Evolutionary conservation across 2,329 filamentous ascomycete genomes (phyloP), one percentile per base, ranked within the genome.

Genomic region (Beauveria pseudobassiana): DNA sequence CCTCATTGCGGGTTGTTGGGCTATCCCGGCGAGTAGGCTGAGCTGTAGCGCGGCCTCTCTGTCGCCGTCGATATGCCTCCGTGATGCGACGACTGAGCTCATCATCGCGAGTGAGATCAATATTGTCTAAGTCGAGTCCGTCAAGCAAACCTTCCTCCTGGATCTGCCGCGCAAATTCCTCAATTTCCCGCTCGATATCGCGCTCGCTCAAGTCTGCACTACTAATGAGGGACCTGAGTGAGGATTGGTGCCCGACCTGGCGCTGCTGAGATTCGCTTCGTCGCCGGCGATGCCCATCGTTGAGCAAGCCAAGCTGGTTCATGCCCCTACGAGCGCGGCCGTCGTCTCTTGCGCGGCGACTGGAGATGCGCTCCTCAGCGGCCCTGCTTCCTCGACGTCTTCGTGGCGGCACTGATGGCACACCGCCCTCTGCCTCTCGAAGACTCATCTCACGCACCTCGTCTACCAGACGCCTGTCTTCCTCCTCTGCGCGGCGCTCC

Each of bases 31-130:
- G 71, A n/a, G 30, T 64, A 48, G 65, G 70, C 70, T 67, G 76
- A 76, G 64, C 73, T 14, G 82, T 79, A n/a, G 78, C 71, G 63
- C 84, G 77, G 64, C 87, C 85, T 49, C 81, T 83, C 69, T 96
- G 91, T 34, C 91, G 82, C 64, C 90, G 83, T 62, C 90, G 81
- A 70, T 96, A 96, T 2, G 91, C 91, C 69, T 96, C 90, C 2
- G 92, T 93, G 67, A 98, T 96, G 63, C 89, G 87, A 69, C 93
- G 89, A 65, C 90, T 96, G 18, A 98, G 85, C 69, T 96, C 91
- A 69, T 97, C 92, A 70, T 97, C 91, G 69, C 92, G 90, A 54
- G 80, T 85, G 18, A 91, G 81, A 64, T 93, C 92, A 59, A 97
- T 86, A 65, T 93, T 93, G 68, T 95, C 90, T 61, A 97, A 77